phyloP scores from a whole-genome alignment of 2,329 filamentous ascomycete genomes.

The Parascedosporium putredinis region DNA sequence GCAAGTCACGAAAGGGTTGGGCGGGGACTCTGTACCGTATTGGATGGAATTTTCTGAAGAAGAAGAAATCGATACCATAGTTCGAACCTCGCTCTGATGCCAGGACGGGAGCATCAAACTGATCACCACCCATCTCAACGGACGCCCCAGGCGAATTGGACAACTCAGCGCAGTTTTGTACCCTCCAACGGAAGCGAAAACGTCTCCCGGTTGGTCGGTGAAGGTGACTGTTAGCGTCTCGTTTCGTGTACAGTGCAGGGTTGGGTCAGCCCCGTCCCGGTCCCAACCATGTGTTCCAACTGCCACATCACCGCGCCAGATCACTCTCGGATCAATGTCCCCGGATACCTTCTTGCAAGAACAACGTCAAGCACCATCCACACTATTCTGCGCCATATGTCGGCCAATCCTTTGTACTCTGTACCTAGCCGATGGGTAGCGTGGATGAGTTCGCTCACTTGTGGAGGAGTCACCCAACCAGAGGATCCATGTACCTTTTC shows the following conservation, averaged over 20 bases:
- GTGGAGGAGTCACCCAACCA: background rate
- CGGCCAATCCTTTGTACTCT: background rate
- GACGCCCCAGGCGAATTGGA: no score
- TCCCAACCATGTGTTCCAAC: background rate
- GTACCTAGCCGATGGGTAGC: background rate
- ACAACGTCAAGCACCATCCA: no score
- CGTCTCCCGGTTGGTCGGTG: background rate
- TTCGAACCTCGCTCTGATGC: no score
- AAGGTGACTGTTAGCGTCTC: background rate
- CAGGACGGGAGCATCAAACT: no score
- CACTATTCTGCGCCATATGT: background rate
- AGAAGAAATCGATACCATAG: no score
- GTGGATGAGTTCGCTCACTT: background rate
- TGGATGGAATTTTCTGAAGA: no score
- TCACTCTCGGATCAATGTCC: no score
- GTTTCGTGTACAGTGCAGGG: background rate
- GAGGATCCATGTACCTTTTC: background rate
- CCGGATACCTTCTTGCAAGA: no score
- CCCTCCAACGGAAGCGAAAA: background rate
- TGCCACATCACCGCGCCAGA: no score
- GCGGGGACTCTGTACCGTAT: background rate
- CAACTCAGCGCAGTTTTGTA: background rate
- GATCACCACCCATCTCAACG: no score
- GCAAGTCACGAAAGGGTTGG: background rate
- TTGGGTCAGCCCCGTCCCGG: background rate